Evolutionary conservation across 768 basidiomycete genomes (phyloP).

Genomic region (Lentinula raphanica): DNA sequence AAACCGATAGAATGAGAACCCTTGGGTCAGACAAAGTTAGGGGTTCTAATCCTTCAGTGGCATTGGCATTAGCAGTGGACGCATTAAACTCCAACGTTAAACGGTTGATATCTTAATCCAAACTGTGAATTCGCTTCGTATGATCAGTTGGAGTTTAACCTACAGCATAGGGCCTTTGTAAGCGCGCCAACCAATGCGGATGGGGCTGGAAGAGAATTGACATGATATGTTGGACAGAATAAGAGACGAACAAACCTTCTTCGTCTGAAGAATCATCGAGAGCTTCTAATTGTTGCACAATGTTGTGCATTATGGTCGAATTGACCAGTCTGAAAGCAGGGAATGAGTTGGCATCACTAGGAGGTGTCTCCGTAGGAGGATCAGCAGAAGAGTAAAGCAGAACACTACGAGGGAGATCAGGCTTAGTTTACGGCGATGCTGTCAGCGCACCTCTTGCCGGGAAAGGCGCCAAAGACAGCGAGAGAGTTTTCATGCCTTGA

Average conservation of each 20-base stretch:
- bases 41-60: slow-evolving; percentile 24
- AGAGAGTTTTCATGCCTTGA: slow-evolving; percentile 88
- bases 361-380: slow-evolving; percentile 28
- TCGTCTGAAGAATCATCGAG: slow-evolving; percentile 37
- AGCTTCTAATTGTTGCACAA: slow-evolving; percentile 57
- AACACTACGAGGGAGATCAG: slow-evolving; percentile 38
- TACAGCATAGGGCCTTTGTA: slow-evolving; percentile 91
- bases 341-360: slow-evolving; percentile 74
- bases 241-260: slow-evolving; percentile 36
- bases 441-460: slow-evolving; percentile 65
- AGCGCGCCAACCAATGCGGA: slow-evolving; percentile 82
- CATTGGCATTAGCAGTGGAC: slow-evolving; percentile 24
- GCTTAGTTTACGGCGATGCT: neutral
- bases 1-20: slow-evolving; percentile 78
- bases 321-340: slow-evolving; percentile 80
- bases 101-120: slow-evolving; percentile 35
- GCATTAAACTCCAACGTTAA: slow-evolving; percentile 26
- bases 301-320: slow-evolving; percentile 53
- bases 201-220: slow-evolving; percentile 35
- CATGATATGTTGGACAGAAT: slow-evolving; percentile 10
- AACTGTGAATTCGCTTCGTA: neutral
- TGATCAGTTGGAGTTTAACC: slow-evolving; percentile 17
- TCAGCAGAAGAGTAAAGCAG: slow-evolving; percentile 74
- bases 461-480: slow-evolving; percentile 87
- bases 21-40: slow-evolving; percentile 31